Conservation (phyloP, 345 rosid species). For the Stellera chamaejasme region DNA sequence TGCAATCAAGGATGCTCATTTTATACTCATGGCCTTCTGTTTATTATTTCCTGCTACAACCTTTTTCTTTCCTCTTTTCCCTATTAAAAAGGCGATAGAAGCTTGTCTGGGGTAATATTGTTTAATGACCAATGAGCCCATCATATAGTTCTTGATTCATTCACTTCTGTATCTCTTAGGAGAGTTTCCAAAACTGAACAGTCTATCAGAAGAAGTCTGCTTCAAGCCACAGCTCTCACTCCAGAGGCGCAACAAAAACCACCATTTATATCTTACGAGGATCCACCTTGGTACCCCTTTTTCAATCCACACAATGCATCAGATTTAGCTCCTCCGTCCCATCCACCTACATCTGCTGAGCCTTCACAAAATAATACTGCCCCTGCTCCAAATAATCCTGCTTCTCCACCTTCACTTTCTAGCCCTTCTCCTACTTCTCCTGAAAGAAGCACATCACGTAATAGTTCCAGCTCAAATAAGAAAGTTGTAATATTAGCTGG, state of each 20-base stretch:
- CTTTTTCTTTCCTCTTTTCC: too few relatives aligned
- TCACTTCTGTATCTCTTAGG: slow-evolving; percentile 18
- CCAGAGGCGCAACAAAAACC: background rate
- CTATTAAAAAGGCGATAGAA: too few relatives aligned
- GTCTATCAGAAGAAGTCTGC: slow-evolving; percentile 25
- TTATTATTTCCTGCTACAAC: too few relatives aligned
- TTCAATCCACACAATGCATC: background rate
- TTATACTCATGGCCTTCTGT: too few relatives aligned
- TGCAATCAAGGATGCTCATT: too few relatives aligned
- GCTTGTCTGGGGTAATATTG: background rate
- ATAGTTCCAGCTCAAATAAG: background rate
- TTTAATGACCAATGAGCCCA: too few relatives aligned
- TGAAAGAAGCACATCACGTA: too few relatives aligned
- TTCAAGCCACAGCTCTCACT: slow-evolving; percentile 2
- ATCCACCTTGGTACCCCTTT: background rate
- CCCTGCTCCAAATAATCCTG: slow-evolving; percentile 12
- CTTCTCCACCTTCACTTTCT: slow-evolving; percentile 12
- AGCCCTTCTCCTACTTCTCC: background rate
- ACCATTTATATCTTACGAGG: too few relatives aligned
- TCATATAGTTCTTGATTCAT: too few relatives aligned
- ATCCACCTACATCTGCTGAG: slow-evolving; percentile 10
- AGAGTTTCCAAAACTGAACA: slow-evolving; percentile 16
- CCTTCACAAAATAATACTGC: slow-evolving; percentile 14
- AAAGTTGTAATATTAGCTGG: slow-evolving; percentile 20
- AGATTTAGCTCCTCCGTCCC: background rate